Percentiles rank a stretch among this genome's conserved stretches.
Evolutionary conservation across 192 early-diverging fungal genomes (phyloP).

Genomic region (Umbelopsis ramanniana): DNA sequence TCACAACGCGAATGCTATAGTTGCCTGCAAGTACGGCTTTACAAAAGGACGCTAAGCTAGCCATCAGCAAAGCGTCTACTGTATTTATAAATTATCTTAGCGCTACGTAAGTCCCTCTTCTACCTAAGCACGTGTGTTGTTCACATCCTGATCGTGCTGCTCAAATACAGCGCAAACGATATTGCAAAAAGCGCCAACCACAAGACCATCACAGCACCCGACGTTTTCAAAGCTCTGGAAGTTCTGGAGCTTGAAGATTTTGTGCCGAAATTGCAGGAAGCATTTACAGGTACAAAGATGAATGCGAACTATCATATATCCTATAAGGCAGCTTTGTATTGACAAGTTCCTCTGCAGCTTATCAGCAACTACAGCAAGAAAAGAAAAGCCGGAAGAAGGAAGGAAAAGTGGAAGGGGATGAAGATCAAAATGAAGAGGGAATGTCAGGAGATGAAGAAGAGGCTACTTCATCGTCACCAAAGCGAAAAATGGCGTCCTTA

Average conservation of each 20-base stretch:
- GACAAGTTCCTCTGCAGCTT: slow-evolving; percentile 31
- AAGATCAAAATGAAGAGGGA: slow-evolving; percentile 16
- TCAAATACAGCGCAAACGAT: slow-evolving; percentile 49
- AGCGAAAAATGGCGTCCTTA: neutral
- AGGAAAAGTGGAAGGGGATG: slow-evolving; percentile 27
- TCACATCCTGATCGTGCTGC: neutral
- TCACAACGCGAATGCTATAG: slow-evolving; percentile 25
- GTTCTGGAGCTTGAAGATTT: slow-evolving; percentile 49
- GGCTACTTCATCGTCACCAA: neutral
- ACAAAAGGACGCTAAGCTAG: slow-evolving; percentile 55
- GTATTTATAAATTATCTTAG: slow-evolving; percentile 57
- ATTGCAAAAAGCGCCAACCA: slow-evolving; percentile 48
- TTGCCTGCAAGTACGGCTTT: slow-evolving; percentile 53
- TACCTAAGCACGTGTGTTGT: neutral
- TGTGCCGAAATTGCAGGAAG: slow-evolving; percentile 41
- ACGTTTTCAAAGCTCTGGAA: slow-evolving; percentile 55
- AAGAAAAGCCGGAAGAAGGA: slow-evolving; percentile 40
- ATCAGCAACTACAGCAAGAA: slow-evolving; percentile 44
- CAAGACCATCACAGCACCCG: slow-evolving; percentile 50
- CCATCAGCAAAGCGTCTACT: slow-evolving; percentile 54
- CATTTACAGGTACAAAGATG: slow-evolving; percentile 42
- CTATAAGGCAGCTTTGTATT: neutral
- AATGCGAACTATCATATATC: too few species aligned
- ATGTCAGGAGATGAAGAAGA: slow-evolving; percentile 13
- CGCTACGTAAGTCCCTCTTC: slow-evolving; percentile 43